These are phyloP conservation scores for Lipomyces sp. DNA, from an alignment of 805 yeast genomes.

Conservation along the genomic window DNA sequence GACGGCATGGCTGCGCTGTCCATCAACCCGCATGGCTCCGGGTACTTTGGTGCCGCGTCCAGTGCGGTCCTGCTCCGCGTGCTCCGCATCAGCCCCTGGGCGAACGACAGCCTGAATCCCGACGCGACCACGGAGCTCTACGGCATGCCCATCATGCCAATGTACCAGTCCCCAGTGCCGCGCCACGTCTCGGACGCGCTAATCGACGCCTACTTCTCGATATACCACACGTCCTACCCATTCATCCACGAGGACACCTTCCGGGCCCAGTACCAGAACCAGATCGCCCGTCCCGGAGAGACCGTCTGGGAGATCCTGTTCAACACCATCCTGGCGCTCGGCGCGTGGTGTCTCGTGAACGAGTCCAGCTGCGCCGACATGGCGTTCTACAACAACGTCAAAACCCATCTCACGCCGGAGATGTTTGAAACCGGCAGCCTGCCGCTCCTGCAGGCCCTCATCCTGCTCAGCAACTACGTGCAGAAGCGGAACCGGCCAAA, in stretches of 20 bases:
- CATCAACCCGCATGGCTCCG: slow-evolving; percentile 50
- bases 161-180: slow-evolving; percentile 24
- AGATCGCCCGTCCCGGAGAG: slow-evolving; percentile 43
- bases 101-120: slow-evolving; percentile 28
- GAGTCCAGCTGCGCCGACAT: slow-evolving; percentile 52
- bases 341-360: slow-evolving; percentile 63
- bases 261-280: slow-evolving; percentile 46
- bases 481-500: slow-evolving; percentile 65
- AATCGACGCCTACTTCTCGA: slow-evolving; percentile 52
- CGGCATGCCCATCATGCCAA: slow-evolving; percentile 21
- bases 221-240: slow-evolving; percentile 62
- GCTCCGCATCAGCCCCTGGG: slow-evolving; percentile 40
- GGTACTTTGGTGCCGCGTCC: slow-evolving; percentile 66
- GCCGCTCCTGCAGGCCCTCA: slow-evolving; percentile 51
- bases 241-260: slow-evolving; percentile 56
- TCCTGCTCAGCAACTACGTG: slow-evolving; percentile 56
- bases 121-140: slow-evolving; percentile 13
- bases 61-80: slow-evolving; percentile 54
- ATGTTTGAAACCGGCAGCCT: slow-evolving; percentile 61
- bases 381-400: slow-evolving; percentile 55
- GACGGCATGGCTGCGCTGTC: slow-evolving; percentile 69
- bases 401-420: slow-evolving; percentile 44
- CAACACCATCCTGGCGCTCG: slow-evolving; percentile 61
- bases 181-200: slow-evolving; percentile 37
- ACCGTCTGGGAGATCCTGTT: slow-evolving; percentile 53